Conservation (phyloP, 2,329 filamentous ascomycete genomes). For the Cladosporium sp. region DNA sequence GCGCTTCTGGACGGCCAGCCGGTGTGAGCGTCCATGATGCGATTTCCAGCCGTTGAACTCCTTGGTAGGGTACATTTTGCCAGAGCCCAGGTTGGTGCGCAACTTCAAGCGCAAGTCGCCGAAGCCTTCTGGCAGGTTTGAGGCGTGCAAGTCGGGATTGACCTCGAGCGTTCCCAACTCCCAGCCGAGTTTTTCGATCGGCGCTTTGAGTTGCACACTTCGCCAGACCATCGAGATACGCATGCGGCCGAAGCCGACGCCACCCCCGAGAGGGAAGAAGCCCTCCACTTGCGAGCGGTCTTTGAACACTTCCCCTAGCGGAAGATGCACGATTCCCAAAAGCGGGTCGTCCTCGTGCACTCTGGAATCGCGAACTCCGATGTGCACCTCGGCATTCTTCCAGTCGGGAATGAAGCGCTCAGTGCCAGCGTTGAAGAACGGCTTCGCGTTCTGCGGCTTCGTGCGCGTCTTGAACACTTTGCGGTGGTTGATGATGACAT, state of each 20-base stretch:
- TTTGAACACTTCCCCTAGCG: slow-evolving; percentile 58
- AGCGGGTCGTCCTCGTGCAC: slow-evolving; percentile 66
- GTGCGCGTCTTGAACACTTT: slow-evolving; percentile 67
- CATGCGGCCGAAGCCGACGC: slow-evolving; percentile 66
- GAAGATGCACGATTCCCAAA: slow-evolving; percentile 66
- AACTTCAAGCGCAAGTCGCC: slow-evolving; percentile 53
- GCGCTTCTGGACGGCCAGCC: slow-evolving; percentile 57
- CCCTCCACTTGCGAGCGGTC: slow-evolving; percentile 62
- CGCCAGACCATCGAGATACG: slow-evolving; percentile 71
- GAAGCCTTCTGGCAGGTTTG: slow-evolving; percentile 48
- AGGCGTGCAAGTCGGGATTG: slow-evolving; percentile 47
- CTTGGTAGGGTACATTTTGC: slow-evolving; percentile 52
- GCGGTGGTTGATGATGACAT: slow-evolving; percentile 67
- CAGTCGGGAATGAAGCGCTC: slow-evolving; percentile 70
- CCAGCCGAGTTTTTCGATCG: slow-evolving; percentile 60
- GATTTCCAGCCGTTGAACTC: slow-evolving; percentile 49
- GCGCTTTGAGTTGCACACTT: slow-evolving; percentile 60
- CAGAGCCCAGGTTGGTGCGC: slow-evolving; percentile 53
- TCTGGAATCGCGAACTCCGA: slow-evolving; percentile 63
- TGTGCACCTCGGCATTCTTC: slow-evolving; percentile 61
- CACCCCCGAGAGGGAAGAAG: slow-evolving; percentile 64
- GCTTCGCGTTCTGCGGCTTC: slow-evolving; percentile 73
- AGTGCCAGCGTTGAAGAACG: slow-evolving; percentile 73
- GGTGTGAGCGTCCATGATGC: slow-evolving; percentile 43
- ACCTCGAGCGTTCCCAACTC: slow-evolving; percentile 68